A percentile compares a stretch with the other conserved stretches of the same genome.
Evolutionary conservation across 2,329 filamentous ascomycete species (phyloP).

Genomic region (Apiospora kogelbergensis): DNA sequence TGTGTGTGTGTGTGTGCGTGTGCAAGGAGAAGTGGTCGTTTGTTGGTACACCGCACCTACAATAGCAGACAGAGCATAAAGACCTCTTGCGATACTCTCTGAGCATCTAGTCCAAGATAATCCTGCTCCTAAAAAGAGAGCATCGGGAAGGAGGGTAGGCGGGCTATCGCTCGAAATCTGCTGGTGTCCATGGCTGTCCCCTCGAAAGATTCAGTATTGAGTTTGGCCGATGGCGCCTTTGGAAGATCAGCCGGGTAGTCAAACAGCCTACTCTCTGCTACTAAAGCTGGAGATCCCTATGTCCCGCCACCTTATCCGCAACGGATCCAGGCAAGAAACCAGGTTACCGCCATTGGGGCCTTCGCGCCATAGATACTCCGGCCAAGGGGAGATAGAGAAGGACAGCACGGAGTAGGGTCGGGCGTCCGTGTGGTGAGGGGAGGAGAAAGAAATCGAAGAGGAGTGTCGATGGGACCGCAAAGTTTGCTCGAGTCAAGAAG

Average conservation of each 20-base stretch:
- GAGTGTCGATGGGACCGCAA: neutral
- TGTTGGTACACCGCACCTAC: neutral
- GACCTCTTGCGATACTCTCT: neutral
- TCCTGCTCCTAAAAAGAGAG: neutral
- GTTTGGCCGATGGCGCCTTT: neutral
- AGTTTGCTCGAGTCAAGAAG: constrained; percentile 7
- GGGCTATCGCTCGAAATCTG: neutral
- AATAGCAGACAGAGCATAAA: neutral
- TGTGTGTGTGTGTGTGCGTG: too few relatives aligned
- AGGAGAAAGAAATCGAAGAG: neutral
- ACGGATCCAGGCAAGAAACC: neutral
- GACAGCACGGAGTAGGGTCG: neutral
- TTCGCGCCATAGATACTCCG: neutral
- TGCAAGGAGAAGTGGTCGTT: neutral
- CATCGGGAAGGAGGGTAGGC: neutral
- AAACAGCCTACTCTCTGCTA: neutral
- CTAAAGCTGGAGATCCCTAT: neutral
- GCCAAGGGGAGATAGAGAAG: neutral
- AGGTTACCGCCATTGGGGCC: neutral
- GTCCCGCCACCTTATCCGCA: neutral
- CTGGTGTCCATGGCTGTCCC: neutral
- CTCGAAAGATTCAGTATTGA: neutral
- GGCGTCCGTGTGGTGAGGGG: neutral
- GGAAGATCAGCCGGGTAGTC: neutral
- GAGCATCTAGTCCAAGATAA: neutral